Evolutionary conservation across 2,329 filamentous ascomycete genomes (phyloP).

Genomic region (Fusarium cicatricum): DNA sequence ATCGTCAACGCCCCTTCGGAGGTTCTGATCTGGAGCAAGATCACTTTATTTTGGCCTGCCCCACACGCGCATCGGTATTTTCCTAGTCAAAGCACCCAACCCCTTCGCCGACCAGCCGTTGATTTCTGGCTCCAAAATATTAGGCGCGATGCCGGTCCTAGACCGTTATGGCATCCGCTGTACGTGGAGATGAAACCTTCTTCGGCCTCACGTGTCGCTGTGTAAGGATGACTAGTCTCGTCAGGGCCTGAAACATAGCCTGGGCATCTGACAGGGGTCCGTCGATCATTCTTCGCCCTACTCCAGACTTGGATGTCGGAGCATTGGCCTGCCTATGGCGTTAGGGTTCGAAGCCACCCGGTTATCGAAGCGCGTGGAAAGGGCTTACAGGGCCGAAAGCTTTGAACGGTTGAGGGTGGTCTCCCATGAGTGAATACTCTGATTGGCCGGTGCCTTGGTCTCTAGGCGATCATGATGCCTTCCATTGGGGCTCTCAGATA

Average conservation of each 20-base stretch:
- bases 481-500: not conserved
- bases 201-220: conserved; percentile 40
- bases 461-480: conserved; percentile 27
- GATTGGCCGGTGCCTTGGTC: conserved; percentile 33
- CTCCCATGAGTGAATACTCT: conserved; percentile 22
- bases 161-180: conserved; percentile 38
- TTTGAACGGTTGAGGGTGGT: conserved; percentile 30
- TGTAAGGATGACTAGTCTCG: conserved; percentile 31
- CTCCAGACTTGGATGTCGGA: conserved; percentile 22
- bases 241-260: conserved; percentile 39
- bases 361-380: conserved; percentile 29
- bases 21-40: conserved; percentile 32
- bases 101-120: conserved; percentile 23
- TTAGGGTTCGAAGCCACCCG: conserved; percentile 34
- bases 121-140: conserved; percentile 23
- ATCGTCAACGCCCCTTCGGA: conserved; percentile 31
- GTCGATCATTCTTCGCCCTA: conserved; percentile 33
- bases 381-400: conserved; percentile 32
- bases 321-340: conserved; percentile 26
- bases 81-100: conserved; percentile 22
- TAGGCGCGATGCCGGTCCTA: conserved; percentile 25
- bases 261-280: conserved; percentile 32
- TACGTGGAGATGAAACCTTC: conserved; percentile 41
- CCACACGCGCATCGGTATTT: conserved; percentile 27
- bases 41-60: conserved; percentile 28